Percentiles rank a stretch among this genome's conserved stretches.
Evolutionary conservation across 2,329 filamentous ascomycete species (phyloP).

Genomic region (Arthrinium phaeospermum): DNA sequence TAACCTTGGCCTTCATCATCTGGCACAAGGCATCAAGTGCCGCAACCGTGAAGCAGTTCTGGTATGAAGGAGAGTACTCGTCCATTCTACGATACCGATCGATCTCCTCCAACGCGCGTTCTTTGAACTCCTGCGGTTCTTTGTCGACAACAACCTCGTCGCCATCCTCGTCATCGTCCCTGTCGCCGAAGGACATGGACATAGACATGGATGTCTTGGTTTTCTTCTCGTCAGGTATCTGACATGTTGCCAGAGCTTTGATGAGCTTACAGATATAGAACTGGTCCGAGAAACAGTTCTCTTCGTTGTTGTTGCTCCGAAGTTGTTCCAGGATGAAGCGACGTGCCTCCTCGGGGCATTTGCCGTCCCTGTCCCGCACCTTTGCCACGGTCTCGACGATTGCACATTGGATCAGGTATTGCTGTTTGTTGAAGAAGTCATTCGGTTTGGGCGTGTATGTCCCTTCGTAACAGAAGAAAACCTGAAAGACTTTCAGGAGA

Average conservation of each 20-base stretch:
- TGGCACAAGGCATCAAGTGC: slow-evolving; percentile 65
- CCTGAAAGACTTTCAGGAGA: slow-evolving; percentile 82
- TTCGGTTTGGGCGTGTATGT: slow-evolving; percentile 84
- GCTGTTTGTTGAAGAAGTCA: slow-evolving; percentile 85
- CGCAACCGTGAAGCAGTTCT: slow-evolving; percentile 70
- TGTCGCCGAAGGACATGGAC: slow-evolving; percentile 50
- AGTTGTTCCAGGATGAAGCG: slow-evolving; percentile 88
- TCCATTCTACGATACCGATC: slow-evolving; percentile 71
- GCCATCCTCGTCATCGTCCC: slow-evolving; percentile 50
- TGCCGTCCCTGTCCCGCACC: slow-evolving; percentile 76
- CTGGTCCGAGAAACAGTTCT: slow-evolving; percentile 87
- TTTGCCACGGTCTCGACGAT: slow-evolving; percentile 82
- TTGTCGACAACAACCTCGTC: slow-evolving; percentile 47
- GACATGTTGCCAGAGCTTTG: slow-evolving; percentile 61
- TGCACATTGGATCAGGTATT: slow-evolving; percentile 83
- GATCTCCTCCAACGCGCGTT: slow-evolving; percentile 64
- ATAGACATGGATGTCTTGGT: slow-evolving; percentile 43
- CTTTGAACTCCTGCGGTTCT: slow-evolving; percentile 55
- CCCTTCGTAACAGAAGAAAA: slow-evolving; percentile 84
- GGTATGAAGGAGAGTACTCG: slow-evolving; percentile 71
- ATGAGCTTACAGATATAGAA: slow-evolving; percentile 87
- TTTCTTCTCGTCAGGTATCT: slow-evolving; percentile 55
- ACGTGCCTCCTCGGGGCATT: slow-evolving; percentile 79
- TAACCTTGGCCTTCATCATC: slow-evolving; percentile 69
- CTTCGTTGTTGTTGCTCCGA: slow-evolving; percentile 91